Percentiles rank a stretch among this genome's conserved stretches.
Evolutionary conservation across 352 stramenopile species (phyloP).

Genomic region (Pythium volutum): DNA sequence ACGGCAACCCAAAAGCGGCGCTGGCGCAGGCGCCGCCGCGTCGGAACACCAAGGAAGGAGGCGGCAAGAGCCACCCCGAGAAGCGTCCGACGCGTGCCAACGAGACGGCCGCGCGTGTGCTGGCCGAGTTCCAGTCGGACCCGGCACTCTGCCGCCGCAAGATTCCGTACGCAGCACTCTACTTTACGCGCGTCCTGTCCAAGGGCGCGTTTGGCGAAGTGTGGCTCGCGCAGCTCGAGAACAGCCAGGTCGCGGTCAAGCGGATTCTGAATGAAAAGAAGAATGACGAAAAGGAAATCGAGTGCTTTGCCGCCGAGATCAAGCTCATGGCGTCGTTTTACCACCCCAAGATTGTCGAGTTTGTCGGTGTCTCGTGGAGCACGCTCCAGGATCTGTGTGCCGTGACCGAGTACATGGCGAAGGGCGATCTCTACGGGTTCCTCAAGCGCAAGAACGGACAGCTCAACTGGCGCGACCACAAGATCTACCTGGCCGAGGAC

Average conservation of each 20-base stretch:
- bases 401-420: conserved; percentile 67
- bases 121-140: conserved; percentile 68
- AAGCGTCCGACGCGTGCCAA: conserved; percentile 17
- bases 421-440: conserved; percentile 68
- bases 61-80: conserved; percentile 10
- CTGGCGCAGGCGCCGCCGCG: conserved; percentile 18
- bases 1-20: conserved; percentile 7
- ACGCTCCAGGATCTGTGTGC: conserved; percentile 14
- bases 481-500: conserved; percentile 68
- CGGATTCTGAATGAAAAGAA: conserved; percentile 76
- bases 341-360: conserved; percentile 16
- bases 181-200: conserved; percentile 76
- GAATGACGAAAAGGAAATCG: conserved; percentile 78
- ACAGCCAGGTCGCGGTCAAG: conserved; percentile 76
- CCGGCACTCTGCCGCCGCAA: conserved; percentile 42
- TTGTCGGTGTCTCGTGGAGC: conserved; percentile 17
- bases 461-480: conserved; percentile 70
- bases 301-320: conserved; percentile 52
- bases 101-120: conserved; percentile 48
- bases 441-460: conserved; percentile 62
- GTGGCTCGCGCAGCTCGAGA: conserved; percentile 78
- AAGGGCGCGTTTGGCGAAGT: conserved; percentile 82
- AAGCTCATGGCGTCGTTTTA: conserved; percentile 17
- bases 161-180: conserved; percentile 68
- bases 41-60: conserved; percentile 3